Evolutionary conservation across 352 stramenopile species (phyloP), one percentile per base, ranked within the genome.

Genomic region (Globisporangium cederbergense): DNA sequence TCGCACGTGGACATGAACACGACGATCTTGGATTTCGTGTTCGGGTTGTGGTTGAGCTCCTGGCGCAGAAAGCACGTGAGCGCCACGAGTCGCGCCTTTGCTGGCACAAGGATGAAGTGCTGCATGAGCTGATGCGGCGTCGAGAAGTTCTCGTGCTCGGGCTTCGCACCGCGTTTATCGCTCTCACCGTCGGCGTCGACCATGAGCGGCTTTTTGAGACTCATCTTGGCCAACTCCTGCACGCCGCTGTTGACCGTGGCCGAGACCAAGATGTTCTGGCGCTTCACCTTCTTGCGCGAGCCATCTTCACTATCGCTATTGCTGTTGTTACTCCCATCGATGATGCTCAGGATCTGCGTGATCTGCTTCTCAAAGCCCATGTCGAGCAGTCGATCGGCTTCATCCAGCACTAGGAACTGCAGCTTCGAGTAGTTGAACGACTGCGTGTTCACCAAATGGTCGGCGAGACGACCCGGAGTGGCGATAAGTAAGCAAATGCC

Each of bases 341-440:
- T 90, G 60, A 99, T 92, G 60, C 74, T 74, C 61, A 99, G 83
- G 70, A 99, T 99, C 52, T 97, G 89, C 52, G 94, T 95, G 77
- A 99, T 99, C 76, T 99, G 96, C 58, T 98, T 98, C 77, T 99
- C 97, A 68, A 99, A 99, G 32, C 97, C 98, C 98, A 99, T 99
- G 75, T 99, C 98, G 16, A 99, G 76, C 92, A 99, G 97, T 40
- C 97, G 88, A 91, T 99, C 98, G 70, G 97, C 97, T 69, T 99
- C 98, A 71, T 99, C 98, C 0, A 99, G 81, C 18, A 99, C 88
- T 32, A 99, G 81, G 78, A 99, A 93, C 46, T 93, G 89, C 38
- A 99, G 93, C 32, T 74, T 75, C 18, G 78, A 67, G 62, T 99
- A 93, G 58, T 83, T 87, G 59, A 99, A 91, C 51, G 87, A 82